These are phyloP conservation scores for Aspergillus costaricaensis DNA, from an alignment of 2,329 filamentous ascomycete species.

Conservation along the genomic window DNA sequence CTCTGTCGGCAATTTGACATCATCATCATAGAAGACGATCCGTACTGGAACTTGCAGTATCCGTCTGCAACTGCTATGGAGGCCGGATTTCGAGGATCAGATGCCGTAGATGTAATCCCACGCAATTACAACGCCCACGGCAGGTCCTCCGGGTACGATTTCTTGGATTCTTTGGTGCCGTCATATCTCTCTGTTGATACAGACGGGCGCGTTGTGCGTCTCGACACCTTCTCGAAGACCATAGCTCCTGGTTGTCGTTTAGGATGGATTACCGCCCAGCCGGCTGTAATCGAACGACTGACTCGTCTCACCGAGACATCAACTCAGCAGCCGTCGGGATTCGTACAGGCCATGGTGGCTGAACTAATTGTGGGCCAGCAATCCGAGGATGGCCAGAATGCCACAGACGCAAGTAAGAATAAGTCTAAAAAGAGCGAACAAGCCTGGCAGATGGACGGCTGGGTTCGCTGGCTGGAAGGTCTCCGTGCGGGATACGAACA, in stretches of 20 bases:
- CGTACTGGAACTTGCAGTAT: slow-evolving; percentile 93
- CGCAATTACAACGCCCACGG: slow-evolving; percentile 46
- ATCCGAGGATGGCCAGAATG: slow-evolving; percentile 50
- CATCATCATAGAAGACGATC: slow-evolving; percentile 90
- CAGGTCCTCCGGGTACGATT: slow-evolving; percentile 68
- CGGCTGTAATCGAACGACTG: slow-evolving; percentile 72
- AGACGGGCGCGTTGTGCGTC: slow-evolving; percentile 82
- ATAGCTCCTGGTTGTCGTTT: slow-evolving; percentile 85
- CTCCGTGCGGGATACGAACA: slow-evolving; percentile 81
- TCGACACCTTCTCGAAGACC: slow-evolving; percentile 94
- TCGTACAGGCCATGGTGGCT: slow-evolving; percentile 76
- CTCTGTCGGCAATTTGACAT: slow-evolving; percentile 83
- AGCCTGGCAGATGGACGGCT: slow-evolving; percentile 79
- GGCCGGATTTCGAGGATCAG: slow-evolving; percentile 29
- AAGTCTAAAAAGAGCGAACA: slow-evolving; percentile 52
- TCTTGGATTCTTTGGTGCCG: slow-evolving; percentile 79
- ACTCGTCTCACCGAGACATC: slow-evolving; percentile 72
- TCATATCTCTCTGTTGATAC: slow-evolving; percentile 80
- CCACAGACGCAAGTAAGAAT: slow-evolving; percentile 31
- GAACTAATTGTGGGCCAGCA: slow-evolving; percentile 68
- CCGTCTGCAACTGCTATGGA: slow-evolving; percentile 63
- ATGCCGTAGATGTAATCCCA: slow-evolving; percentile 36
- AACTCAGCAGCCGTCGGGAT: slow-evolving; percentile 84
- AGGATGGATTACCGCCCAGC: slow-evolving; percentile 87
- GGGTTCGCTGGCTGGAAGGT: slow-evolving; percentile 88